phyloP scores from a whole-genome alignment of 2,329 filamentous ascomycete genomes.

The Lomentospora prolificans region DNA sequence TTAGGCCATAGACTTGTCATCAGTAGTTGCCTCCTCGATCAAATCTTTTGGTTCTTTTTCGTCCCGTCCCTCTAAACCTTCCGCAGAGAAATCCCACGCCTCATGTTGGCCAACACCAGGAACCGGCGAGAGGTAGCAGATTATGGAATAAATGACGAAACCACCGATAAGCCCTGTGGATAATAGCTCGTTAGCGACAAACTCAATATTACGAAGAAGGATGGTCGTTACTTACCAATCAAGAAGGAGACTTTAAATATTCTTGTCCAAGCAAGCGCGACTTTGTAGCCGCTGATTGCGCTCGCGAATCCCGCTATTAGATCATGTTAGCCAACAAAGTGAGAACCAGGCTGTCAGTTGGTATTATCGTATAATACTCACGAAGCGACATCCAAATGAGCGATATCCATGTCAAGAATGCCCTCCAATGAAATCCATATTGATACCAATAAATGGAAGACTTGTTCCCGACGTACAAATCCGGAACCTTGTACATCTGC shows the following conservation, averaged over 20 bases:
- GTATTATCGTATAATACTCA: neutral
- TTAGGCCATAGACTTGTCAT: neutral
- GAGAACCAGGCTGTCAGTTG: neutral
- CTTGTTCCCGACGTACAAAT: conserved; percentile 22
- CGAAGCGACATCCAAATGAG: conserved; percentile 14
- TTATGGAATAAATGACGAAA: neutral
- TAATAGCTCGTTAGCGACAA: neutral
- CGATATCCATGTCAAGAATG: conserved; percentile 15
- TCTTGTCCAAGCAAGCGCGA: neutral
- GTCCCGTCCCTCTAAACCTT: neutral
- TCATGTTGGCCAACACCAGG: neutral
- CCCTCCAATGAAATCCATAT: conserved; percentile 24
- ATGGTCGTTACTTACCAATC: neutral
- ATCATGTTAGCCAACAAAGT: neutral
- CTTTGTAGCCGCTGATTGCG: neutral
- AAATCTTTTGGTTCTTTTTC: neutral
- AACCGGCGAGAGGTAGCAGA: neutral
- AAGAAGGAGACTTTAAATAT: neutral
- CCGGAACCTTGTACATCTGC: conserved; percentile 24
- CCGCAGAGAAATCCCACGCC: neutral
- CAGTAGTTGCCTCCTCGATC: neutral
- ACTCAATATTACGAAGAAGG: neutral
- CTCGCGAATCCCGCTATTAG: neutral
- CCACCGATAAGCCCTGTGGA: neutral
- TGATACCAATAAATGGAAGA: conserved; percentile 27